These are phyloP conservation scores for Cicer cuneatum DNA, from an alignment of 306 rosid genomes.

Conservation along the genomic window DNA sequence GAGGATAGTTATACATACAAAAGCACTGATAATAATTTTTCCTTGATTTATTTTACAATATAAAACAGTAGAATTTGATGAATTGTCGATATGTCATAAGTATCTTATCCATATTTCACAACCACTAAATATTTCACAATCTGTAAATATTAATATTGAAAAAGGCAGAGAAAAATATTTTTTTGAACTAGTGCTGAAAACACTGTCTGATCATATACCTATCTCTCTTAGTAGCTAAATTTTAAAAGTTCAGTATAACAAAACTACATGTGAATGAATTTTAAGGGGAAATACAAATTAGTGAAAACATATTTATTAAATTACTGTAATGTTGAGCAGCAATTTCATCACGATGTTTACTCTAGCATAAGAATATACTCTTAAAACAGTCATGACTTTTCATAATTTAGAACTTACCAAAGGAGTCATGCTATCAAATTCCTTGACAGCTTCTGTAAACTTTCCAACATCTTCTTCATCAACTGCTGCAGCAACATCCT, in stretches of 20 bases:
- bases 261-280: not conserved
- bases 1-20: not conserved
- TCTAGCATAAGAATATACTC: not conserved
- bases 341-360: slow-evolving; percentile 24
- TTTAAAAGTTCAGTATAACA: not conserved
- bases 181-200: slow-evolving; percentile 11
- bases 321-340: not conserved
- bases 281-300: slow-evolving; percentile 5
- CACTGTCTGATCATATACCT: not conserved
- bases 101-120: slow-evolving; percentile 23
- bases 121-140: slow-evolving; percentile 19
- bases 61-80: not conserved
- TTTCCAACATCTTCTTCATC: slow-evolving; percentile 86
- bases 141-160: not conserved
- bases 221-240: slow-evolving; percentile 7
- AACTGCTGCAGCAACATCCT: slow-evolving; percentile 81
- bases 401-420: slow-evolving; percentile 59
- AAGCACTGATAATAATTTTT: not conserved
- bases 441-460: slow-evolving; percentile 90
- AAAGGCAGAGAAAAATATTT: not conserved
- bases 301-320: not conserved
- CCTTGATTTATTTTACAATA: not conserved
- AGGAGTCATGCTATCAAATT: slow-evolving; percentile 94
- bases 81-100: not conserved
- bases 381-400: not conserved